These are phyloP conservation scores for Leishmania turanica DNA, from an alignment of 208 protist species.

Conservation along the genomic window DNA sequence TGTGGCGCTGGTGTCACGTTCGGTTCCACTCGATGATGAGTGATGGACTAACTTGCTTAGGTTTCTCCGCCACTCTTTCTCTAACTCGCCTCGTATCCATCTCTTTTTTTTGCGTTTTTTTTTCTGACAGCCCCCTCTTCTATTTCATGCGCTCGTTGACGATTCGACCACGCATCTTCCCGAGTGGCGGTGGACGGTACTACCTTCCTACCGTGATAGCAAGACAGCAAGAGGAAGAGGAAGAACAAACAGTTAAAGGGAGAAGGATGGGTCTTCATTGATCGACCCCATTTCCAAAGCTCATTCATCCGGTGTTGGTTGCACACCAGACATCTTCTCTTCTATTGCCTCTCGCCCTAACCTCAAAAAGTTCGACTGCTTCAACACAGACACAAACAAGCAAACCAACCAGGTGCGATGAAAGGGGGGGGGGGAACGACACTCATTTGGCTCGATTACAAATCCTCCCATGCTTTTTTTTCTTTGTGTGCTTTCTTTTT, in stretches of 20 bases:
- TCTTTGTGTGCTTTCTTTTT: background rate
- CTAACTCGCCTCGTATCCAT: conserved; percentile 1
- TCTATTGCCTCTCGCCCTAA: background rate
- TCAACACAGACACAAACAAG: background rate
- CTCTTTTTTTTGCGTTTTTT: conserved; percentile 9
- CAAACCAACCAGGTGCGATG: background rate
- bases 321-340: background rate
- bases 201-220: background rate
- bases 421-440: background rate
- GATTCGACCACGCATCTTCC: background rate
- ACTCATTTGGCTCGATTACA: background rate
- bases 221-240: background rate
- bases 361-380: background rate
- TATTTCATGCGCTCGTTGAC: background rate
- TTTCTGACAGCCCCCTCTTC: background rate
- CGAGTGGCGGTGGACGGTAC: background rate
- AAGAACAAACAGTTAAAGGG: background rate
- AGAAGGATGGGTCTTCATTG: background rate
- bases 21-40: background rate
- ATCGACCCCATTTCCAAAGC: background rate
- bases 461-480: background rate
- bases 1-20: background rate
- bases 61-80: conserved; percentile 9
- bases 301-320: background rate
- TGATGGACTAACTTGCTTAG: background rate